Evolutionary conservation across 805 yeast species (phyloP), one percentile per base, ranked within the genome.

Genomic region (Yarrowia sp.): DNA sequence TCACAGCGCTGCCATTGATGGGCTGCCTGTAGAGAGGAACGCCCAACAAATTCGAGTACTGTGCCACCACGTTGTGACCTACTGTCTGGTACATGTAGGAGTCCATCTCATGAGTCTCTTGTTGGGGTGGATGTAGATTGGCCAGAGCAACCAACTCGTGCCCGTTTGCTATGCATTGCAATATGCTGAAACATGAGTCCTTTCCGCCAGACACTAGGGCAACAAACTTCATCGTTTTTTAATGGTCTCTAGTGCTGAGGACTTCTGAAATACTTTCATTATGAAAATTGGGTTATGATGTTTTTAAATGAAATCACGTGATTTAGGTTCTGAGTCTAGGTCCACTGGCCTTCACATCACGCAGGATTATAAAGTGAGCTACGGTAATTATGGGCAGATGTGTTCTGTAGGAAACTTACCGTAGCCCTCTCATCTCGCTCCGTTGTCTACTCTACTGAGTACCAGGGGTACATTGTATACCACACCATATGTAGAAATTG

Each of bases 61-160:
- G 75, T 0, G 83, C 81, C 2, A 95, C 80, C 3, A 89, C 83
- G 67, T 88, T 90, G 74, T 89, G 95, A 0, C 99, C 99, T 8
- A 95, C 98, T 0, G 99, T 95, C 76, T 95, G 99, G 75, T 90
- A 95, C 99, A 95, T 95, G 72, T 88, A 93, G 63, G 97, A 90
- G 74, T 95, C 98, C 63, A 95, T 77, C 74, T 95, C 99, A 69
- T 85, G 72, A 4, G 69, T 56, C 22, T 76, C 76, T 22, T 63
- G 10, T 35, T 73, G 75, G 1, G 81, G 80, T 0, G 97, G 97
- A 70, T 85, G 84, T 67, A 95, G 75, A 71, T 95, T 95, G 0
- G 92, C 98, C 52, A 93, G 75, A 0, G 97, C 97, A 0, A 84
- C 84, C 6, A 95, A 78, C 70, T 90, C 89, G 76, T 95, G 99